Base-by-base conservation (phyloP, 2,329 filamentous ascomycete species). In the Hirsutella rhossiliensis region DNA sequence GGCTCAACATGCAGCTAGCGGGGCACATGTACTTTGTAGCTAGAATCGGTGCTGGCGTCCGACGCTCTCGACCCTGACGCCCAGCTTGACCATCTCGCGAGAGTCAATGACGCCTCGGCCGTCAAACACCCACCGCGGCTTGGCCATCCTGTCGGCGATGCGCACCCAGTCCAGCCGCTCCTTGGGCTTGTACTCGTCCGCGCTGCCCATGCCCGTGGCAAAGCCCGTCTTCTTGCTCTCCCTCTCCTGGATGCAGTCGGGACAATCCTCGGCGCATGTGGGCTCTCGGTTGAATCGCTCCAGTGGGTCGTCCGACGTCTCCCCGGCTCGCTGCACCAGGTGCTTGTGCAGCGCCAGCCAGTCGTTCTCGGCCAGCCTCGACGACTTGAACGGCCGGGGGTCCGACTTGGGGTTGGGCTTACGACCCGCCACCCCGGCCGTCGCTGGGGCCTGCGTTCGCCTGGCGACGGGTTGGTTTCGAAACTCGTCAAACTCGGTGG, bases 401-500 rank as follows among this genome's bases (percentile, higher is more conserved):
- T 75, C 72, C 2, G 57, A 50, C 48, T 66, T 64, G 42, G 59
- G 60, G 51, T 63, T 62, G 45, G 61, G 62, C 56, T 62, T 62
- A 52, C 60, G 56, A 45, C 61, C 57, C 39, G 57, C 51, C 50
- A 57, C 55, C 53, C 59, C 60, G 47, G 58, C 48, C 17, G 50
- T 44, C 7, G 55, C 47, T 28, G 58, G 56, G 32, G 56, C 57
- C 17, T 46, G 45, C 8, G 50, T 48, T 18, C 60, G 53, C 45
- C 50, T 50, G 27, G 62, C 54, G 29, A 59, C 45, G 13, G 63
- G 60, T 49, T 64, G 61, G 52, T 65, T 68, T 43, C 66, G 65
- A 58, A 76, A 76, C 62, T 75, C 72, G 52, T 76, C 71, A 48
- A 72, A 75, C 46, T 76, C 72, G 42, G 73, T 76, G n/a, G 70